Evolutionary conservation across 1,284 basidiomycete species (phyloP).

Genomic region (Papiliotrema flavescens): DNA sequence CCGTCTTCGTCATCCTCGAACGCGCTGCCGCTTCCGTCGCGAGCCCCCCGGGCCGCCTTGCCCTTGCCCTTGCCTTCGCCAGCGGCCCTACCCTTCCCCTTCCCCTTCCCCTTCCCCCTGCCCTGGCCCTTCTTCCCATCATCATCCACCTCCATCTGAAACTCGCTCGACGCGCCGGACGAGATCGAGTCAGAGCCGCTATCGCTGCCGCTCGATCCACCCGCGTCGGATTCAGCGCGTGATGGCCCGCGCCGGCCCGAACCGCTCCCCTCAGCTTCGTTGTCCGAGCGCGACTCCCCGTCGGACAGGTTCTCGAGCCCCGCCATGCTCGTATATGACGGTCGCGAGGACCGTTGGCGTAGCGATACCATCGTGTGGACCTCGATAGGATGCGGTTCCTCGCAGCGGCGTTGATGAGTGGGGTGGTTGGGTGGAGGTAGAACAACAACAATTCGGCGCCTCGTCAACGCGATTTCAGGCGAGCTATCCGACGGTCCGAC

Average conservation of each 20-base stretch:
- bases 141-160: constrained; percentile 9
- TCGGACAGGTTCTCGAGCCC: constrained; percentile 22
- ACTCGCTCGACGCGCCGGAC: constrained; percentile 26
- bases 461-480: too few relatives aligned
- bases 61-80: constrained; percentile 8
- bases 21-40: constrained; percentile 7
- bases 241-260: not conserved
- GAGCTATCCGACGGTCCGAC: too few relatives aligned
- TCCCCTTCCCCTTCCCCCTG: not conserved
- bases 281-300: too few relatives aligned
- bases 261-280: not conserved
- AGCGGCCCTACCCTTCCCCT: not conserved
- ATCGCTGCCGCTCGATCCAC: not conserved
- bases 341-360: constrained; percentile 23
- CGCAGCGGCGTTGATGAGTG: too few relatives aligned
- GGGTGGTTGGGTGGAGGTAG: too few relatives aligned
- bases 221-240: not conserved
- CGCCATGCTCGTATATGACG: constrained; percentile 21
- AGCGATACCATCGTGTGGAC: constrained; percentile 29
- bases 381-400: too few relatives aligned
- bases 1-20: constrained; percentile 13
- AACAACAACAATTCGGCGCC: too few relatives aligned
- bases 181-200: constrained; percentile 10
- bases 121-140: constrained; percentile 4
- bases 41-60: too few relatives aligned